Conservation (phyloP, 2,329 filamentous ascomycete species). For the Calonectria montana region DNA sequence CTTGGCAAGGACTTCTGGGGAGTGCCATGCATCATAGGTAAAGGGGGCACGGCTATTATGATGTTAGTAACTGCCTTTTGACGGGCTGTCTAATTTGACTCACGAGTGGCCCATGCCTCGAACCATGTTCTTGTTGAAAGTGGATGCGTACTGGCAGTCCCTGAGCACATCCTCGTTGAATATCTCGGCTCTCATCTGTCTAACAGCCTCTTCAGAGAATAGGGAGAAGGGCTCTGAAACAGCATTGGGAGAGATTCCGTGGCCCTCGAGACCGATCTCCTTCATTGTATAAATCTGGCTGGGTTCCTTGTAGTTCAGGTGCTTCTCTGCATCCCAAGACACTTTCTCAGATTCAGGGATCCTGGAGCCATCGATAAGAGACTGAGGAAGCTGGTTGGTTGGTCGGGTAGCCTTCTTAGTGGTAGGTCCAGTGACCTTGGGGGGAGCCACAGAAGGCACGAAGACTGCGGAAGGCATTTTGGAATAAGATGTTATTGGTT, state of each 20-base stretch:
- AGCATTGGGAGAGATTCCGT: conserved; percentile 70
- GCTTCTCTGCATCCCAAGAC: conserved; percentile 64
- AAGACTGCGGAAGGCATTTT: conserved; percentile 12
- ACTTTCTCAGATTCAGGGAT: not conserved
- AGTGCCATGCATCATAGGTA: conserved; percentile 64
- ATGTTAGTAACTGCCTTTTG: not conserved
- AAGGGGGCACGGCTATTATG: conserved; percentile 65
- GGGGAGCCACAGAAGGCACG: conserved; percentile 7
- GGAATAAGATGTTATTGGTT: not conserved
- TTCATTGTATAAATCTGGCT: conserved; percentile 68
- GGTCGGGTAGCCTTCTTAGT: conserved; percentile 43
- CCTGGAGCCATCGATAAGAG: conserved; percentile 41
- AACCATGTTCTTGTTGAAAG: conserved; percentile 65
- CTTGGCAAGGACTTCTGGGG: conserved; percentile 55
- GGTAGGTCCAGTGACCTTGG: conserved; percentile 40
- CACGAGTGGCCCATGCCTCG: conserved; percentile 59
- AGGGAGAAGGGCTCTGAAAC: conserved; percentile 74
- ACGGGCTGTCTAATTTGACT: conserved; percentile 41
- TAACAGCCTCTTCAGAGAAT: conserved; percentile 70
- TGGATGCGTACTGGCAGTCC: conserved; percentile 64
- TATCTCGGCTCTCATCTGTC: conserved; percentile 71
- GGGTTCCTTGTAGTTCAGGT: conserved; percentile 63
- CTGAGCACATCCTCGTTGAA: conserved; percentile 66
- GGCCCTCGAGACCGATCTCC: conserved; percentile 67
- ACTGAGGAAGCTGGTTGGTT: conserved; percentile 39